Base-by-base conservation (phyloP, 176 grass and related monocot genomes). In the Leersia perrieri region DNA sequence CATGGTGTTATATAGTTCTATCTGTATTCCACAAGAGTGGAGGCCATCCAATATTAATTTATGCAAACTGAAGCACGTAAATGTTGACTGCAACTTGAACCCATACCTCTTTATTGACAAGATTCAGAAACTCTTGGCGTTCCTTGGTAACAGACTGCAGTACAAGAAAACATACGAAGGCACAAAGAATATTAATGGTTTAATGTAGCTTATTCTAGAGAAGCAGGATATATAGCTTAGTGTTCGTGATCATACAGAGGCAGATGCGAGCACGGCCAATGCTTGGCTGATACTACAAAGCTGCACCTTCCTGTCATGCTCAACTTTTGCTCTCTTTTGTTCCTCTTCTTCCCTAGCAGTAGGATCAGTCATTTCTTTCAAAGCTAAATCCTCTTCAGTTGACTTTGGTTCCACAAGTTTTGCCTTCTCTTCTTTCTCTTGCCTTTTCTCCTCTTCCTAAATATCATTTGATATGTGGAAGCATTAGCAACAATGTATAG, bases 31-130 rank as follows among this genome's bases (percentile, higher is more conserved):
- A 36, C 26, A 79, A 30, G 31, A 84, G 20, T 49, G 16, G 0
- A 6, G 11, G 18, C 36, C 22, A 58, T 58, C 36, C 60, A 79
- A 64, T 72, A 86, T 78, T 83, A 78, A 38, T 29, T 76, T 44
- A 60, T 68, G 70, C 70, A 84, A 89, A 51, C 9, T 85, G 13
- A 70, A 41, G 26, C 32, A 40, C 22, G 44, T 30, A 41, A 63
- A 81, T 65, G 26, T 70, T 53, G 7, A 49, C 87, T 77, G 25
- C 20, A 72, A 30, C 45, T 27, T 60, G 27, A 38, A 86, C 26
- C 20, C 51, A 27, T 86, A 98, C 95, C 95, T 98, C 95, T 47
- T 98, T 94, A 82, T 94, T 93, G 44, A 98, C 95, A 83, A 98
- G 92, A 66, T 82, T 83, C 67, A 98, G 87, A 84, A 98, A 98